phyloP scores from a whole-genome alignment of 148 eudicot species.

The Gaultheria prostrata region DNA sequence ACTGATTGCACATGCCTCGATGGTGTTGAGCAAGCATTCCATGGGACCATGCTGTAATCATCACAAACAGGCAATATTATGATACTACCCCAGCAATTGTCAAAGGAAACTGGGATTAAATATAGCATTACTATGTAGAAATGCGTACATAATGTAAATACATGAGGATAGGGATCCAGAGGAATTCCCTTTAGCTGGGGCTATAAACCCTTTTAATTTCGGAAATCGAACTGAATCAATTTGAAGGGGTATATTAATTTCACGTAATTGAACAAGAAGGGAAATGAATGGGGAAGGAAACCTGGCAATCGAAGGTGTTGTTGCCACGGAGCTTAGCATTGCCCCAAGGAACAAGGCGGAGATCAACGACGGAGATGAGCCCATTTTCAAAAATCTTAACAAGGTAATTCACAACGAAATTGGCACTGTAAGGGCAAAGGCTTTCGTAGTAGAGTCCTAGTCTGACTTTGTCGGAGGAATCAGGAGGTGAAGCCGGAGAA shows the following conservation, averaged over 20 bases:
- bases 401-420: conserved; percentile 49
- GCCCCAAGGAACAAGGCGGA: conserved; percentile 69
- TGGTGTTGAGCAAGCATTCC: conserved; percentile 77
- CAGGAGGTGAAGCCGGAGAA: conserved; percentile 14
- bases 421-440: conserved; percentile 57
- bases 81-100: not conserved
- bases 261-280: not conserved
- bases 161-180: not conserved
- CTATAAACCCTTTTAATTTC: not conserved
- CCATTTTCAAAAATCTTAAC: conserved; percentile 43
- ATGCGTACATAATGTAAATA: not conserved
- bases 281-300: conserved; percentile 11
- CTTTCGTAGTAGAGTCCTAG: conserved; percentile 56
- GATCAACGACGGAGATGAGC: conserved; percentile 49
- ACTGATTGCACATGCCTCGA: conserved; percentile 86
- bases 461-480: conserved; percentile 36
- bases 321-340: conserved; percentile 47
- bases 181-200: not conserved
- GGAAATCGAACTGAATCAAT: not conserved
- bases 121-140: not conserved
- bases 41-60: conserved; percentile 72
- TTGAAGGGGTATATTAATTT: too few relatives aligned
- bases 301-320: conserved; percentile 60
- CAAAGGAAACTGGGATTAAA: not conserved
- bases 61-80: conserved; percentile 6